These are phyloP conservation scores for Beauveria varroae DNA, from an alignment of 2,329 filamentous ascomycete species.

Conservation along the genomic window DNA sequence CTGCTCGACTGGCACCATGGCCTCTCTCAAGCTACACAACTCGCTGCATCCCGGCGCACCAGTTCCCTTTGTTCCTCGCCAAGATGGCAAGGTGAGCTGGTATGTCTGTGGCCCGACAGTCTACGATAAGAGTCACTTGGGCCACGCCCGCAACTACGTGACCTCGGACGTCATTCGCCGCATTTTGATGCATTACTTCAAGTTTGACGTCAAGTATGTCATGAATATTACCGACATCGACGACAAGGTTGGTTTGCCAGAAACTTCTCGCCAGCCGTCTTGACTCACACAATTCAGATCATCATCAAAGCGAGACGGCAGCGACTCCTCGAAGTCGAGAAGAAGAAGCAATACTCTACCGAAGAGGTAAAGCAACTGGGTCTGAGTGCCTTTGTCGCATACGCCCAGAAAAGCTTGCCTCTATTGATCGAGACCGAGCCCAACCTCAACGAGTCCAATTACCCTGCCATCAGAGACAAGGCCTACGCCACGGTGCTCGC, in stretches of 20 bases:
- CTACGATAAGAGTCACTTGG: conserved; percentile 74
- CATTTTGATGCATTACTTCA: conserved; percentile 76
- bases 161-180: conserved; percentile 82
- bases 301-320: conserved; percentile 64
- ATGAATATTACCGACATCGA: conserved; percentile 91
- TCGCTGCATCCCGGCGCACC: conserved; percentile 66
- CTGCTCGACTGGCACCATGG: conserved; percentile 36
- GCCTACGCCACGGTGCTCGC: conserved; percentile 48
- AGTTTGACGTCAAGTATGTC: conserved; percentile 75
- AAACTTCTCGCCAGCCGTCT: not conserved
- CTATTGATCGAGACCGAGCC: conserved; percentile 37
- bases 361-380: conserved; percentile 40
- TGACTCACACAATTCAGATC: conserved; percentile 31
- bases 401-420: conserved; percentile 48
- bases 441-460: conserved; percentile 42
- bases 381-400: conserved; percentile 46
- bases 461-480: conserved; percentile 39
- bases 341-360: conserved; percentile 55
- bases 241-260: conserved; percentile 49
- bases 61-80: conserved; percentile 65
- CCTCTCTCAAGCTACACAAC: conserved; percentile 68
- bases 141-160: conserved; percentile 85
- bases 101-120: conserved; percentile 86
- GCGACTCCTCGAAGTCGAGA: conserved; percentile 69
- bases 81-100: conserved; percentile 68